Evolutionary conservation across 352 stramenopile species (phyloP).

Genomic region (Blastocystis sp.): DNA sequence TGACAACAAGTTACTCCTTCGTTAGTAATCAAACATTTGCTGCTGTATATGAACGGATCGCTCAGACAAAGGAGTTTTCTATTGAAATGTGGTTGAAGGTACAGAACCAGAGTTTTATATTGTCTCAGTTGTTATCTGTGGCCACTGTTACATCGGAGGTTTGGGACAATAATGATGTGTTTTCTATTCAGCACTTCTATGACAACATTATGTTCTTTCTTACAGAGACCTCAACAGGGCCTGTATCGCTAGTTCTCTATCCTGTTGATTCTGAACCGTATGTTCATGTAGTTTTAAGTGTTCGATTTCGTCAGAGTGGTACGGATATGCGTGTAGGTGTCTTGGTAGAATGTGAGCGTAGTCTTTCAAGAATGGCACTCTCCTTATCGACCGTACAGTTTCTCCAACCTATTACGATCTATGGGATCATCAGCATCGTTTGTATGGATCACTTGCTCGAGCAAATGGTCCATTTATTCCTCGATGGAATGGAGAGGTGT

Average conservation of each 20-base stretch:
- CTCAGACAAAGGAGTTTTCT: constrained; percentile 12
- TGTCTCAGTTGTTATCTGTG: neutral
- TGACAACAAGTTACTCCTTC: neutral
- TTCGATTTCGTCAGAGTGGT: neutral
- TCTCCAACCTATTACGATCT: neutral
- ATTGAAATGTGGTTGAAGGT: constrained; percentile 20
- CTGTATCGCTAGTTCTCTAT: neutral
- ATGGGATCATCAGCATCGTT: neutral
- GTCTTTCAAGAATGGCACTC: constrained; percentile 9
- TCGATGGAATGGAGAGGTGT: constrained; percentile 15
- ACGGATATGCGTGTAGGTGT: neutral
- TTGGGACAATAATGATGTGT: neutral
- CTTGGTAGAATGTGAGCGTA: neutral
- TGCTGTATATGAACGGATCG: neutral
- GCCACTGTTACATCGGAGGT: neutral
- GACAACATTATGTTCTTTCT: neutral
- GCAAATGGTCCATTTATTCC: neutral
- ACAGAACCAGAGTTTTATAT: neutral
- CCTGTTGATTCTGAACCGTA: neutral
- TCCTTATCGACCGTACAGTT: neutral
- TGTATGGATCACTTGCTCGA: neutral
- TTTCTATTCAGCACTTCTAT: neutral
- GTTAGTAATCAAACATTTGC: neutral
- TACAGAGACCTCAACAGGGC: neutral
- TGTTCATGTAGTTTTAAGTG: constrained; percentile 1